These are phyloP conservation scores for Collybia sp. DNA, from an alignment of 768 basidiomycete genomes.

Conservation along the genomic window DNA sequence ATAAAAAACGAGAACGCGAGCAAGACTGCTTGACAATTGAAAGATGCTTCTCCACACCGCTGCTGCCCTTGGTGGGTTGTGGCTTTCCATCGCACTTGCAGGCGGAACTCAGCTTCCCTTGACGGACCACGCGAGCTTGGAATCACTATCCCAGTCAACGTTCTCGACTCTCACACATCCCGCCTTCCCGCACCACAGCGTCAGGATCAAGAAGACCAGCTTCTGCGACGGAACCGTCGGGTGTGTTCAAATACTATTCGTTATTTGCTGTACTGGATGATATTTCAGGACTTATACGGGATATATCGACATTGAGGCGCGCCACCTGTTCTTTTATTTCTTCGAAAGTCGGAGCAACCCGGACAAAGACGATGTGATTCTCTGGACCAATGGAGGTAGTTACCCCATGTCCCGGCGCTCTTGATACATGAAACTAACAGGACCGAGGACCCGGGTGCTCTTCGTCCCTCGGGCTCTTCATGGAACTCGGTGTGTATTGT, in stretches of 20 bases:
- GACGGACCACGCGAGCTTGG: no score
- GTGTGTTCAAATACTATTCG: slow-evolving; percentile 24
- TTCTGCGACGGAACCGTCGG: slow-evolving; percentile 61
- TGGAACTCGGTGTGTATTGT: slow-evolving; percentile 55
- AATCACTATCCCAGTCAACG: slow-evolving; percentile 25
- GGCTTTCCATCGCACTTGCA: no score
- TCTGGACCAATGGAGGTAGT: slow-evolving; percentile 53
- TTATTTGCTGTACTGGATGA: no score
- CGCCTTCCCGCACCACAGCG: slow-evolving; percentile 42
- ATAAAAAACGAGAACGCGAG: no score
- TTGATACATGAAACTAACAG: neutral
- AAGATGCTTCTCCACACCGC: no score
- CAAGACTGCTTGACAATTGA: no score
- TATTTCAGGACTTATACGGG: slow-evolving; percentile 50
- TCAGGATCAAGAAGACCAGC: slow-evolving; percentile 54
- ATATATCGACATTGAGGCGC: slow-evolving; percentile 60
- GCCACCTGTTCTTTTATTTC: slow-evolving; percentile 73
- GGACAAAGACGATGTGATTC: slow-evolving; percentile 55
- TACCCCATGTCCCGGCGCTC: slow-evolving; percentile 19
- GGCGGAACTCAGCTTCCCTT: no score
- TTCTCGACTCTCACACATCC: slow-evolving; percentile 42
- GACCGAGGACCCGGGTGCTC: slow-evolving; percentile 35
- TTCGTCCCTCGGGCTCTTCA: slow-evolving; percentile 55
- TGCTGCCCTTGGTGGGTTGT: no score
- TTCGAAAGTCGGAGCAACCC: slow-evolving; percentile 67